phyloP scores from a whole-genome alignment of 2,329 filamentous ascomycete species.

The Colletotrichum sp. region DNA sequence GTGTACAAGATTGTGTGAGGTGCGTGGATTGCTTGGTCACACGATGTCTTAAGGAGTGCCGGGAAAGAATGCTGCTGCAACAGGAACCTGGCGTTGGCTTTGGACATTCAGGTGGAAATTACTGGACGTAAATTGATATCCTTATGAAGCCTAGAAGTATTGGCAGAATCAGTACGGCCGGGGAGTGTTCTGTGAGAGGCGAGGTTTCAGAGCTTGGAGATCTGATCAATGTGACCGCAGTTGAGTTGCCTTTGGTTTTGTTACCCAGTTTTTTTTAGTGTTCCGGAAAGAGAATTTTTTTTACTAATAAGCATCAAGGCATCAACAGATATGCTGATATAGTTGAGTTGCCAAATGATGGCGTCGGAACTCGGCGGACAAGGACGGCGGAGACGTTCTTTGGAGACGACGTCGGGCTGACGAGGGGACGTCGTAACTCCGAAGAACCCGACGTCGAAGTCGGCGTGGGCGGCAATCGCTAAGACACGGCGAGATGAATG shows the following conservation, averaged over 20 bases:
- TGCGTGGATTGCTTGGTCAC: neutral
- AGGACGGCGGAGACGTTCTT: neutral
- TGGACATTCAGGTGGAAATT: neutral
- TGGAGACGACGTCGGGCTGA: neutral
- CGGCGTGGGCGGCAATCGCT: neutral
- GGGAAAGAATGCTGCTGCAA: neutral
- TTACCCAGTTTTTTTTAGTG: too few relatives aligned
- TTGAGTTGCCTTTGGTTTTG: too few relatives aligned
- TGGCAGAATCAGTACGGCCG: neutral
- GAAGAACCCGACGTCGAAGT: neutral
- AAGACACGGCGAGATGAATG: neutral
- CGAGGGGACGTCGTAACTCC: constrained; percentile 16
- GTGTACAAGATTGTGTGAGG: neutral
- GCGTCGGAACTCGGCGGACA: neutral
- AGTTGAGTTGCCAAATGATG: neutral
- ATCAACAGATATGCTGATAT: too few relatives aligned
- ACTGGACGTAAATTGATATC: neutral
- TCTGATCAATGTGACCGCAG: neutral
- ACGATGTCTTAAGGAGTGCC: neutral
- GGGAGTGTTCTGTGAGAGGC: neutral
- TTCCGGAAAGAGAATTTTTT: too few relatives aligned
- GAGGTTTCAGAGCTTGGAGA: neutral
- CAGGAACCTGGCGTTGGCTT: neutral
- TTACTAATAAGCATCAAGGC: too few relatives aligned
- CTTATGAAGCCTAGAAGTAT: neutral